Conservation (phyloP, 768 basidiomycete genomes). For the Auriculariales sp. region DNA sequence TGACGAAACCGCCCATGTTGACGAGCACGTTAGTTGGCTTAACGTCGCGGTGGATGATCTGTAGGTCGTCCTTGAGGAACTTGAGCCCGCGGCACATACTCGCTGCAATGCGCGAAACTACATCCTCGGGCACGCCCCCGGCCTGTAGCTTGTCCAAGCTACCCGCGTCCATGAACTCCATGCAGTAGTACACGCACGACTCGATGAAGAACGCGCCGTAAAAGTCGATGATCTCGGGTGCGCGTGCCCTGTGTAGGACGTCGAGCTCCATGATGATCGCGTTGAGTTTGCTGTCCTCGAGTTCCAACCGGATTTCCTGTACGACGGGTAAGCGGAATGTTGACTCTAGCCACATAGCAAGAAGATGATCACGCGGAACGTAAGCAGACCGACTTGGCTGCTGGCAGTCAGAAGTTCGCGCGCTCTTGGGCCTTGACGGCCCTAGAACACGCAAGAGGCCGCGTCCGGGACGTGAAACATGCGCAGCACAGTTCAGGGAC, state of each 20-base stretch:
- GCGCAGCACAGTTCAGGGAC: no score
- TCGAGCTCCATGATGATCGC: slow-evolving; percentile 99
- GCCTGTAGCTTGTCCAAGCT: slow-evolving; percentile 70
- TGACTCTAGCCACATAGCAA: no score
- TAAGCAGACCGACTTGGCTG: no score
- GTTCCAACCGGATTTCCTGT: slow-evolving; percentile 93
- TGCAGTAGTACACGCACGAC: slow-evolving; percentile 99
- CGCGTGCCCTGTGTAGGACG: slow-evolving; percentile 84
- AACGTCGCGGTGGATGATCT: slow-evolving; percentile 77
- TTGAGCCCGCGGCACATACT: slow-evolving; percentile 81
- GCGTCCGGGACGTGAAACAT: no score
- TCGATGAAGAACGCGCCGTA: slow-evolving; percentile 99
- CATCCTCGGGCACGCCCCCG: slow-evolving; percentile 53
- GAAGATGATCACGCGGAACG: no score
- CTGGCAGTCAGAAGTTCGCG: no score
- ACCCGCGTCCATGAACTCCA: slow-evolving; percentile 99
- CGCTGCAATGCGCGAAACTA: slow-evolving; percentile 66
- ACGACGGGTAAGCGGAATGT: slow-evolving; percentile 3
- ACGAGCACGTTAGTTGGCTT: slow-evolving; percentile 92
- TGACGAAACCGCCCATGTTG: slow-evolving; percentile 76
- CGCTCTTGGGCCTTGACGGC: no score
- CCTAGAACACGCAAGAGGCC: no score
- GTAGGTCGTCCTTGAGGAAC: slow-evolving; percentile 89
- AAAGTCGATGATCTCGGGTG: slow-evolving; percentile 91
- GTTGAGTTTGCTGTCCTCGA: slow-evolving; percentile 85